phyloP scores from a whole-genome alignment of 2,329 filamentous ascomycete genomes.

The Scedosporium dehoogii region DNA sequence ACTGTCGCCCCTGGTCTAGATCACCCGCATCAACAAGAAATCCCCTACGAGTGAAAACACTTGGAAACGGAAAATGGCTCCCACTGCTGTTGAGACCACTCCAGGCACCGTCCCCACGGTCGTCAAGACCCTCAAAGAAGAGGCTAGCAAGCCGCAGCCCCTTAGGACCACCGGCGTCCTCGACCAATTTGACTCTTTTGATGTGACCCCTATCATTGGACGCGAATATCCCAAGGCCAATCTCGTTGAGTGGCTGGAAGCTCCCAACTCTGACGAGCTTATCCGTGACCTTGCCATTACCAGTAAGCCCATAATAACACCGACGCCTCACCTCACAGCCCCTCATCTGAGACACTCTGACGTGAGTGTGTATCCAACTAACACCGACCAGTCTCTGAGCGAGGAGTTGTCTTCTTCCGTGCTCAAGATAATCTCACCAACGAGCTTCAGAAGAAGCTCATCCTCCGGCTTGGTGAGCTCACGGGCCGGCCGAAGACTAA shows the following conservation, averaged over 20 bases:
- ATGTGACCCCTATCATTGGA: slow-evolving; percentile 53
- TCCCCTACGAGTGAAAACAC: background rate
- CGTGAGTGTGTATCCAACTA: background rate
- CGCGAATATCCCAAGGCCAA: slow-evolving; percentile 50
- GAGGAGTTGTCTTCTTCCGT: slow-evolving; percentile 62
- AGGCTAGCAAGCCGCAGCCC: slow-evolving; percentile 18
- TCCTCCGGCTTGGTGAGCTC: slow-evolving; percentile 48
- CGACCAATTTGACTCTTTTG: slow-evolving; percentile 42
- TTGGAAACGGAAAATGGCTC: background rate
- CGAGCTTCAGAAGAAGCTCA: slow-evolving; percentile 56
- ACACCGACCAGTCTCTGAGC: slow-evolving; percentile 46
- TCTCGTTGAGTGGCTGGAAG: slow-evolving; percentile 49
- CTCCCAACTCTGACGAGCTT: slow-evolving; percentile 52
- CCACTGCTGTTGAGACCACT: background rate
- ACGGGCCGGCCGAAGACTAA: slow-evolving; percentile 46
- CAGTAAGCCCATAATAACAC: slow-evolving; percentile 35
- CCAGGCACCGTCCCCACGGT: background rate
- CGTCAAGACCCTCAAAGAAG: background rate
- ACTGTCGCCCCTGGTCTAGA: too few relatives aligned
- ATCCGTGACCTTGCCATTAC: slow-evolving; percentile 59
- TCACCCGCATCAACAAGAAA: background rate
- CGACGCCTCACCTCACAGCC: background rate
- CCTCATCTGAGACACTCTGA: background rate
- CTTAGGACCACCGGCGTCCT: slow-evolving; percentile 40
- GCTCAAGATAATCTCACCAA: slow-evolving; percentile 51